Evolutionary conservation across 352 stramenopile species (phyloP), one percentile per base, ranked within the genome.

Genomic region (Blastocystis sp.): DNA sequence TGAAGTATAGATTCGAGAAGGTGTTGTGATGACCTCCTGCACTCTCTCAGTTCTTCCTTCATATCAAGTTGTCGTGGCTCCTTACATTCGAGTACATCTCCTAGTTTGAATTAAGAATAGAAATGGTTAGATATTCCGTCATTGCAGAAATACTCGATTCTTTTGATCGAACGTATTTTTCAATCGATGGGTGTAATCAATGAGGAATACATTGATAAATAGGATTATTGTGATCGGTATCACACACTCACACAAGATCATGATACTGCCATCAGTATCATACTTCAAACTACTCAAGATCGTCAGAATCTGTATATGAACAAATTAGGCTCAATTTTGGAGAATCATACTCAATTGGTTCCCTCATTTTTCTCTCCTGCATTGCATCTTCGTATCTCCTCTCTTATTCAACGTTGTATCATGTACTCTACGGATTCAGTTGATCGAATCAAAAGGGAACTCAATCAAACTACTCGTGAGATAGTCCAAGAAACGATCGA

Each of bases 11-110:
- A 66, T 65, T 35, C 27, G 27, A 2, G 71, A 83, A n/a, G 71
- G 71, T 24, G 52, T 83, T 16, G 71, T 83, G 46, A 83, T 83
- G 71, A 83, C 71, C 16, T 83, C 71, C 51, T 83, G 71, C 49
- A 83, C 71, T 21, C 51, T 83, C 19, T 65, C 42, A 9, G 46
- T 63, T 1, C 61, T 83, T 39, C 71, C 71, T 21, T 63, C 71
- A 19, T 83, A 67, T 39, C n/a, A 35, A 21, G 16, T 42, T 0
- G 21, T 65, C 6, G 71, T 83, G 5, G 51, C 52, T 27, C 49
- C 71, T 4, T 35, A 51, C 9, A 61, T 83, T 24, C 32, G 52
- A 4, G 71, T 83, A 83, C 1, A 2, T 29, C 35, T 21, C 12
- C 7, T 43, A n/a, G 11, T 21, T 1, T 46, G 11, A 7, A 3